These are phyloP conservation scores for Neophaeococcomyces mojaviensis DNA, from an alignment of 2,329 filamentous ascomycete species.

Conservation along the genomic window DNA sequence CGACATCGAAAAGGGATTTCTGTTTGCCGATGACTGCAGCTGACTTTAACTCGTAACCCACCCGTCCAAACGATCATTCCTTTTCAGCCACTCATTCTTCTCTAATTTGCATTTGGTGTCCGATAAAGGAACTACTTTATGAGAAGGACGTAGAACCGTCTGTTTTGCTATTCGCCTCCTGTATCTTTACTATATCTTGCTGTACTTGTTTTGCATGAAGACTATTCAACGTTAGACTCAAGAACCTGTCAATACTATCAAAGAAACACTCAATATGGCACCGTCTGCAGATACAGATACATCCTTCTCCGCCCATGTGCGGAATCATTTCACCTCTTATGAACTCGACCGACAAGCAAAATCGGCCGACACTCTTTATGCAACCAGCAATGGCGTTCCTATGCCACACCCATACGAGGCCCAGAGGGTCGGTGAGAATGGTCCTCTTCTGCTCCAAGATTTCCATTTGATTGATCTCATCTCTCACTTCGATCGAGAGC, in stretches of 20 bases:
- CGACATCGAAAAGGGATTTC: too few relatives aligned
- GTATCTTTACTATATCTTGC: neutral
- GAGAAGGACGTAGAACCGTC: too few relatives aligned
- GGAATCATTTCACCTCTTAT: slow-evolving; percentile 32
- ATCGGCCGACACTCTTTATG: slow-evolving; percentile 29
- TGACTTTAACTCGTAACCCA: too few relatives aligned
- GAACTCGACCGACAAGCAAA: slow-evolving; percentile 34
- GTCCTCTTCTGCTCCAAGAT: slow-evolving; percentile 56
- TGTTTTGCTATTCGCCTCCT: neutral
- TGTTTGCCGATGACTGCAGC: too few relatives aligned
- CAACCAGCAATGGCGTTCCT: slow-evolving; percentile 32
- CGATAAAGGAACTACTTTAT: too few relatives aligned
- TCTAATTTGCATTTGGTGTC: too few relatives aligned
- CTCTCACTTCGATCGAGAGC: slow-evolving; percentile 32
- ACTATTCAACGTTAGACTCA: neutral
- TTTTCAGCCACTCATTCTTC: too few relatives aligned
- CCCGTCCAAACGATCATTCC: too few relatives aligned
- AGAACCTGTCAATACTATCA: slow-evolving; percentile 9
- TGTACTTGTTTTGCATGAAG: neutral
- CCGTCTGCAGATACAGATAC: slow-evolving; percentile 18
- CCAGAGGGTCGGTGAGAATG: slow-evolving; percentile 50
- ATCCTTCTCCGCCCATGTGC: slow-evolving; percentile 33
- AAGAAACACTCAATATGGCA: slow-evolving; percentile 11
- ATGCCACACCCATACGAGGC: slow-evolving; percentile 19
- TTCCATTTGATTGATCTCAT: slow-evolving; percentile 59